These are phyloP conservation scores for Xylariaceae sp. DNA, from an alignment of 2,329 filamentous ascomycete genomes.

Conservation along the genomic window DNA sequence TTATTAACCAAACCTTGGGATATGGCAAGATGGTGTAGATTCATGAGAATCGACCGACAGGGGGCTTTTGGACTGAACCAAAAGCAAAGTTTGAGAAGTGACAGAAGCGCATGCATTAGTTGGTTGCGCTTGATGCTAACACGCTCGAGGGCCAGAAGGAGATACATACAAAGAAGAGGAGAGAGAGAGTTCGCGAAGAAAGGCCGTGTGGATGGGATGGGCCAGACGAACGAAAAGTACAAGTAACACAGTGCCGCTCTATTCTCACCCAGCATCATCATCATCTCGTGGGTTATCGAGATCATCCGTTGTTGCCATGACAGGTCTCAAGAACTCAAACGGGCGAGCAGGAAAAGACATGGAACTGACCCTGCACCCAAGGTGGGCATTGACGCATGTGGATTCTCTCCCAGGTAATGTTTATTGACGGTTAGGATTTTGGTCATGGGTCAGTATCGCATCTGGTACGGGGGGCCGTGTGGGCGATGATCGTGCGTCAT, in stretches of 20 bases:
- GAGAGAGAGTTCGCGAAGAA: not conserved
- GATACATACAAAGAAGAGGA: not conserved
- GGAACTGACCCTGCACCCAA: not conserved
- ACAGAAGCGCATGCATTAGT: not conserved
- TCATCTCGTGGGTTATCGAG: no score
- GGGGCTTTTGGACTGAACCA: conserved; percentile 2
- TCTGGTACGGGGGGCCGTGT: conserved; percentile 7
- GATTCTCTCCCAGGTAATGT: no score
- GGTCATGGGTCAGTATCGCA: no score
- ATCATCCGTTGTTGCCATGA: no score
- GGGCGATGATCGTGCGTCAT: conserved; percentile 6
- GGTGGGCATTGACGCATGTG: not conserved
- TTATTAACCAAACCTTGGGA: no score
- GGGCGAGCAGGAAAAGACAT: not conserved
- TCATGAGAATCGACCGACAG: not conserved
- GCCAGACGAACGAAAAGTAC: not conserved
- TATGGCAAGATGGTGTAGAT: conserved; percentile 1
- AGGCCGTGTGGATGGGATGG: not conserved
- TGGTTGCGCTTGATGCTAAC: not conserved
- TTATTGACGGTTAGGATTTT: no score
- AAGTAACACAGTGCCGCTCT: conserved; percentile 9
- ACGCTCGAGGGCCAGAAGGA: not conserved
- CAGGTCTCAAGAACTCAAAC: no score
- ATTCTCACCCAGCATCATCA: no score
- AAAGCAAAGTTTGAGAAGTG: conserved; percentile 11